Percentiles rank a stretch among this genome's conserved stretches.
Conservation (phyloP, 2,329 filamentous ascomycete species). For the Arthrinium puccinioides region DNA sequence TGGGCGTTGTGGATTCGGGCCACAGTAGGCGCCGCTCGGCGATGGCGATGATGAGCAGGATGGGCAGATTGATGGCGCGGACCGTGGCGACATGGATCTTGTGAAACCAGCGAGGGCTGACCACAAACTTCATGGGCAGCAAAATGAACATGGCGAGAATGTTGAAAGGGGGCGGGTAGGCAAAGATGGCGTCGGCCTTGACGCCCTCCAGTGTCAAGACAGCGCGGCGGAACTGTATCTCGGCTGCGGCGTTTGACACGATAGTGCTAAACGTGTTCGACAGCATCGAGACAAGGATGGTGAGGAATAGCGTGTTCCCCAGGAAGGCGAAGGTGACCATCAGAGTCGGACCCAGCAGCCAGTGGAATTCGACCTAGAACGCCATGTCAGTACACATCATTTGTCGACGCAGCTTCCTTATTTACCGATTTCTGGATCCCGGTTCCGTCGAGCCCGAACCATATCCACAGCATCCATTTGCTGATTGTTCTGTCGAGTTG, state of each 20-base stretch:
- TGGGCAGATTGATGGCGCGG: conserved; percentile 65
- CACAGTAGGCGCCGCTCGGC: conserved; percentile 66
- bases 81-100: conserved; percentile 79
- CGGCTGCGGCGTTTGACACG: conserved; percentile 68
- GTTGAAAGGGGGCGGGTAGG: conserved; percentile 79
- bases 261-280: conserved; percentile 79
- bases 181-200: conserved; percentile 76
- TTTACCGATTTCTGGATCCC: conserved; percentile 51
- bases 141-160: conserved; percentile 68
- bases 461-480: conserved; percentile 92
- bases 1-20: conserved; percentile 24
- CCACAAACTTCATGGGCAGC: conserved; percentile 69
- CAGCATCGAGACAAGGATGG: conserved; percentile 80
- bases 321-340: conserved; percentile 83
- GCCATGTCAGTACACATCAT: conserved; percentile 7
- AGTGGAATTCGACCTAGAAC: conserved; percentile 61
- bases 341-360: conserved; percentile 67
- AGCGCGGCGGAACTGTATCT: conserved; percentile 75
- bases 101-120: conserved; percentile 81
- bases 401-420: no score
- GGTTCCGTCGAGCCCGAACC: conserved; percentile 77
- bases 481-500: conserved; percentile 51
- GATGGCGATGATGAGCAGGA: conserved; percentile 63
- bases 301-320: conserved; percentile 83
- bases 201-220: conserved; percentile 81